Evolutionary conservation across 2,329 filamentous ascomycete species (phyloP), one percentile per base, ranked within the genome.

Genomic region (Botrytis elliptica): DNA sequence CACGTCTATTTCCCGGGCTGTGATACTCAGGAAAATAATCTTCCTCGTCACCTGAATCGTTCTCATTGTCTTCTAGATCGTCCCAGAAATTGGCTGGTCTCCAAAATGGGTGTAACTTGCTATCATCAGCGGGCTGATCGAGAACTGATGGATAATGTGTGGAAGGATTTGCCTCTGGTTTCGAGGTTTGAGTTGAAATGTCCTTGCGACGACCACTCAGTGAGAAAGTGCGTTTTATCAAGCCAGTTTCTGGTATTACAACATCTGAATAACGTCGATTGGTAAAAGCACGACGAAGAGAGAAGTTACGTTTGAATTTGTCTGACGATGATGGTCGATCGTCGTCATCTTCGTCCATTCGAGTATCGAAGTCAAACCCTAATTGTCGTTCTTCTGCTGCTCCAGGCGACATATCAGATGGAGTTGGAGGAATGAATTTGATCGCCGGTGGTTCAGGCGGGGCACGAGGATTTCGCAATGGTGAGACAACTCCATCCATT

Each of bases 371-470:
- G 69, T 86, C 88, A 75, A 88, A 89, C 0, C 88, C 88, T 36
- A 88, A 80, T 77, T 85, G 85, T 38, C 83, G 83, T 72, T 86
- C 83, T 77, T 85, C 86, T 75, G 90, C 88, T 3, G 84, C 78
- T 2, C 85, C 83, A 16, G 89, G 88, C 1, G 88, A 90, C 62
- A 87, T 78, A 2, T 87, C 89, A 2, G 88, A 90, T 5, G 89
- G 89, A 0, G 89, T 91, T 40, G 89, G 88, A 0, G 89, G 89
- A 49, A 89, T 91, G 74, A 91, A 88, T 73, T 88, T 86, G 77
- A 91, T 86, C 2, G 81, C 82, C n/a, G 87, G 87, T 10, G 86
- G 88, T 75, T 85, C 82, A 33, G 89, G 89, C 9, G 89, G 88
- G n/a, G 84, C 84, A 65, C 89, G 86, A 22, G 89, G 89, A 76